phyloP scores from a whole-genome alignment of 768 basidiomycete genomes.

The Chiua virens region DNA sequence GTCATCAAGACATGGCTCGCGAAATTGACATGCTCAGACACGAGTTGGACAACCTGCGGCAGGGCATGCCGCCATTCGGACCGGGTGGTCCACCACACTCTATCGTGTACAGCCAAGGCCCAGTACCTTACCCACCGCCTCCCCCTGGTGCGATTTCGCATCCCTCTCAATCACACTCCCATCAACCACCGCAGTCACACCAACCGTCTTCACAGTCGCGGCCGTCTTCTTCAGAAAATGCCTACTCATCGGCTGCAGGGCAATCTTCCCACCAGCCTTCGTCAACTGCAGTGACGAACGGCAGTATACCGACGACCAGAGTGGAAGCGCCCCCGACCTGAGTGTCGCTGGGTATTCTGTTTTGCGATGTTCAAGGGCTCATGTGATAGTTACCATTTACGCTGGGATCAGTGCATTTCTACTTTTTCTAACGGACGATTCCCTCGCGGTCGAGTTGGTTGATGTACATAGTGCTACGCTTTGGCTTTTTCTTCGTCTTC shows the following conservation, averaged over 20 bases:
- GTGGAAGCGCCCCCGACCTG: conserved; percentile 43
- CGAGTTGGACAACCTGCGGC: conserved; percentile 64
- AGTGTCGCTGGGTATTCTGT: conserved; percentile 3
- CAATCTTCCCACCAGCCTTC: conserved; percentile 30
- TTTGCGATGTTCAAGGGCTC: conserved; percentile 7
- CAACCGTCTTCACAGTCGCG: conserved; percentile 47
- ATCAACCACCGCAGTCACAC: conserved; percentile 29
- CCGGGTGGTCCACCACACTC: conserved; percentile 48
- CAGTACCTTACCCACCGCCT: conserved; percentile 47
- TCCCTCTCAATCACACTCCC: conserved; percentile 32
- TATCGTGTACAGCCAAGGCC: conserved; percentile 52
- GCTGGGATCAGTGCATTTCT: conserved; percentile 24
- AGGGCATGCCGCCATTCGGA: conserved; percentile 55
- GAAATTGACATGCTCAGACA: conserved; percentile 79
- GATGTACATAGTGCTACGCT: conserved; percentile 31
- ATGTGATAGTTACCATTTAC: conserved; percentile 19
- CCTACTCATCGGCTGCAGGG: conserved; percentile 44
- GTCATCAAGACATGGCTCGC: conserved; percentile 71
- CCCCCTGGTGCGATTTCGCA: conserved; percentile 47
- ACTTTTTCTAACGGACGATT: conserved; percentile 27
- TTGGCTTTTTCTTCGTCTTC: conserved; percentile 5
- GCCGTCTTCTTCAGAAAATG: conserved; percentile 63
- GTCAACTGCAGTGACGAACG: conserved; percentile 39
- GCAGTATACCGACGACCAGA: conserved; percentile 39
- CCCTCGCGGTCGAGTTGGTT: conserved; percentile 18